These are phyloP conservation scores for Cyclanthera cordifolia DNA, from an alignment of 306 rosid genomes.

Conservation along the genomic window DNA sequence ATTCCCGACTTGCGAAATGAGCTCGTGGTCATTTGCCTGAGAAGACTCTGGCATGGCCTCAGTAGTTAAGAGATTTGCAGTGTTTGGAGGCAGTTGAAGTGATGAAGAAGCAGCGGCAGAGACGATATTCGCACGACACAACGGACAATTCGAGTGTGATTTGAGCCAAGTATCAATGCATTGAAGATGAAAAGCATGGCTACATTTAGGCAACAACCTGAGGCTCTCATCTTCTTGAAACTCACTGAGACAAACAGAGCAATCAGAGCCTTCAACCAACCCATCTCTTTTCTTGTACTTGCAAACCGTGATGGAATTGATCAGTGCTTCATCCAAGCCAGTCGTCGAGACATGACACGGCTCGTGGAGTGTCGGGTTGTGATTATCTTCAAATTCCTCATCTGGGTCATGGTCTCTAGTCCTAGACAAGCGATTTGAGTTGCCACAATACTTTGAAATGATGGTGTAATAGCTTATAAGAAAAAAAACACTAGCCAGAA, in stretches of 20 bases:
- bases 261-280: constrained; percentile 57
- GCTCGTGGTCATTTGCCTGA: constrained; percentile 17
- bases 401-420: constrained; percentile 18
- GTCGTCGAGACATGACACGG: constrained; percentile 51
- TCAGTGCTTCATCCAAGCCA: constrained; percentile 73
- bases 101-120: constrained; percentile 28
- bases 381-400: constrained; percentile 39
- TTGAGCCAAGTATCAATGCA: constrained; percentile 93
- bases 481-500: constrained; percentile 76
- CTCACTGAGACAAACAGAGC: constrained; percentile 80
- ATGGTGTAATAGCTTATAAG: constrained; percentile 67
- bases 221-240: constrained; percentile 59
- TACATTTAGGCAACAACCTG: constrained; percentile 75
- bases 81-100: constrained; percentile 14
- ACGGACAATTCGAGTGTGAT: constrained; percentile 82
- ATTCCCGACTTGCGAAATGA: constrained; percentile 14
- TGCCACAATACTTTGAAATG: constrained; percentile 71
- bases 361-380: constrained; percentile 44
- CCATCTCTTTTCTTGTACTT: constrained; percentile 70
- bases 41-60: constrained; percentile 23
- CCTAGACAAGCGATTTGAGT: constrained; percentile 19
- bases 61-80: constrained; percentile 22
- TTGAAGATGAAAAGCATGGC: constrained; percentile 76
- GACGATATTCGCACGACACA: constrained; percentile 62
- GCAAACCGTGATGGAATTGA: constrained; percentile 50